Evolutionary conservation across 371 early-diverging fungal species (phyloP), one percentile per base, ranked within the genome.

Genomic region (Zancudomyces culisetae): DNA sequence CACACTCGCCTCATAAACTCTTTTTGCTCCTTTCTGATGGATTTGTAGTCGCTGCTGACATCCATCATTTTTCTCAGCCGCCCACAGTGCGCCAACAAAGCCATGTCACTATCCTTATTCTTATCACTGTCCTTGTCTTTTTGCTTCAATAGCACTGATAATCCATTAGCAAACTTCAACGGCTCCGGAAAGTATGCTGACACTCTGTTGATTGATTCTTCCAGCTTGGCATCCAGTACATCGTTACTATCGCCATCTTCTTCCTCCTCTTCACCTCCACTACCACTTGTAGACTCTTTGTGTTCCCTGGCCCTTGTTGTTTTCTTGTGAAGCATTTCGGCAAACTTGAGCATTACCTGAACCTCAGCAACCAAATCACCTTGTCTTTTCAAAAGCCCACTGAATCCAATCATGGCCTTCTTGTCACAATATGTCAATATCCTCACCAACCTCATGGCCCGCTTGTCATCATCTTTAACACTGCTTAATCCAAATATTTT

Each of bases 1-100:
- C 84, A 78, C 2, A 91, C 60, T 1, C 73, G 66, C 43, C 76
- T 70, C 19, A 77, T 52, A 1, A 81, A 55, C 53, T 82, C 82
- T 57, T 73, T 76, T 79, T 86, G 67, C 47, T 69, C 58, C 51
- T 76, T 77, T 45, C 72, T 56, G 18, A 83, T 65, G 3, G 67
- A 35, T 55, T 76, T 75, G 55, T 71, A 76, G 51, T 79, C 80
- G 40, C 66, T 64, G 18, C 56, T 49, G 28, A 70, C 70, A 42
- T 74, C 68, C 76, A 80, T 75, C 13, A 72, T 60, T 12, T 62
- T 61, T 30, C 65, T 58, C 27, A 82, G 52, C n/a, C n/a, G n/a
- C n/a, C n/a, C n/a, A n/a, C n/a, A n/a, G n/a, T n/a, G n/a, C n/a
- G n/a, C n/a, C n/a, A n/a, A n/a, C n/a, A n/a, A n/a, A n/a, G n/a